These are phyloP conservation scores for Camelina hispida DNA, from an alignment of 345 rosid species.

Conservation along the genomic window DNA sequence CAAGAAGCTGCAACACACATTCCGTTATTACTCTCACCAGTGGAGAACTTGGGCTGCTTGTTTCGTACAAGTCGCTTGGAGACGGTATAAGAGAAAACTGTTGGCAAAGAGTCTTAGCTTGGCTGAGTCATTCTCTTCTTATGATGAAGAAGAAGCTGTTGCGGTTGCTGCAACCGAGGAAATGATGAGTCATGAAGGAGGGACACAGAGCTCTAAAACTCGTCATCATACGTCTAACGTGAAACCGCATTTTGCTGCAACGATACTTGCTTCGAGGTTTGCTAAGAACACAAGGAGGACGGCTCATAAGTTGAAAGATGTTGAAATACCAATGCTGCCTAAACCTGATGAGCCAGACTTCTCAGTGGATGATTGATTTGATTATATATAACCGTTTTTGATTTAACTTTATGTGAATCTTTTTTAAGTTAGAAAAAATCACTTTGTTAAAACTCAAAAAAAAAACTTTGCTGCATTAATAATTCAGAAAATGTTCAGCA, in stretches of 20 bases:
- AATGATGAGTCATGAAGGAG: slow-evolving; percentile 34
- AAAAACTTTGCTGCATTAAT: slow-evolving; percentile 34
- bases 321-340: slow-evolving; percentile 68
- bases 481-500: slow-evolving; percentile 31
- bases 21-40: slow-evolving; percentile 65
- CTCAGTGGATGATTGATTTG: slow-evolving; percentile 56
- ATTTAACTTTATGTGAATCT: slow-evolving; percentile 16
- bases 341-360: slow-evolving; percentile 95
- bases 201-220: slow-evolving; percentile 9
- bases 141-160: slow-evolving; percentile 42
- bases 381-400: slow-evolving; percentile 25
- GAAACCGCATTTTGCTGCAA: slow-evolving; percentile 69
- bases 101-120: slow-evolving; percentile 49
- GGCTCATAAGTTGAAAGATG: slow-evolving; percentile 68
- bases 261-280: slow-evolving; percentile 76
- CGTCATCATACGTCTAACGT: slow-evolving; percentile 47
- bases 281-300: slow-evolving; percentile 89
- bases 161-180: slow-evolving; percentile 36
- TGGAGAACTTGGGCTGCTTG: slow-evolving; percentile 82
- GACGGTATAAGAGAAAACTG: slow-evolving; percentile 56
- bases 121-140: slow-evolving; percentile 52
- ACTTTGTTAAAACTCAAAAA: background rate
- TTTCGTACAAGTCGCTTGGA: slow-evolving; percentile 68
- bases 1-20: slow-evolving; percentile 67
- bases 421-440: slow-evolving; percentile 31